Conservation (phyloP, 2,329 filamentous ascomycete species). For the Fusarium sp. region DNA sequence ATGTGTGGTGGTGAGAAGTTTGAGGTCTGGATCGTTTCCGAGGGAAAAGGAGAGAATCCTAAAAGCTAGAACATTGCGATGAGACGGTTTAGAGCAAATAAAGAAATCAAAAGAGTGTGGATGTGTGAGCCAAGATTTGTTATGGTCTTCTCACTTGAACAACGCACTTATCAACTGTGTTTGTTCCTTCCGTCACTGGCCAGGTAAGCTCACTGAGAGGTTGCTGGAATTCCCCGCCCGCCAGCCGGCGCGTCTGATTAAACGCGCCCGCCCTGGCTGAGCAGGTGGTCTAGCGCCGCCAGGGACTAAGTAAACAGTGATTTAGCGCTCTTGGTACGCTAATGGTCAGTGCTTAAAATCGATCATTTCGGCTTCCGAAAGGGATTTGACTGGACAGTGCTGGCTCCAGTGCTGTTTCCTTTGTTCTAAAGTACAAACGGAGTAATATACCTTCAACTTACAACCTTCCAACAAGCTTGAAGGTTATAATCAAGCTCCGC, state of each 20-base stretch:
- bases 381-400: conserved; percentile 6
- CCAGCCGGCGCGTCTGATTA: conserved; percentile 28
- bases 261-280: conserved; percentile 27
- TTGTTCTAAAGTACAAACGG: conserved; percentile 16
- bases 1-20: neutral
- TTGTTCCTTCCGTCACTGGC: conserved; percentile 21
- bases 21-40: neutral
- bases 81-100: neutral
- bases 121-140: neutral
- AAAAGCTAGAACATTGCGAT: neutral
- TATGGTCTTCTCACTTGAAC: neutral
- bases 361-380: conserved; percentile 14
- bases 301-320: conserved; percentile 1
- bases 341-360: conserved; percentile 26
- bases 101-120: neutral
- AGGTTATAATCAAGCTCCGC: neutral
- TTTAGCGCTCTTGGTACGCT: conserved; percentile 15
- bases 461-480: conserved; percentile 4
- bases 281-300: conserved; percentile 5
- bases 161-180: conserved; percentile 3
- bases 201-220: neutral
- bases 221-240: conserved; percentile 1
- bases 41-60: neutral
- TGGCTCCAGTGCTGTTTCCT: neutral
- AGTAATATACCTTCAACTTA: neutral